Evolutionary conservation across 1,139 yeast genomes (phyloP).

Genomic region (Arxiozyma bovina): DNA sequence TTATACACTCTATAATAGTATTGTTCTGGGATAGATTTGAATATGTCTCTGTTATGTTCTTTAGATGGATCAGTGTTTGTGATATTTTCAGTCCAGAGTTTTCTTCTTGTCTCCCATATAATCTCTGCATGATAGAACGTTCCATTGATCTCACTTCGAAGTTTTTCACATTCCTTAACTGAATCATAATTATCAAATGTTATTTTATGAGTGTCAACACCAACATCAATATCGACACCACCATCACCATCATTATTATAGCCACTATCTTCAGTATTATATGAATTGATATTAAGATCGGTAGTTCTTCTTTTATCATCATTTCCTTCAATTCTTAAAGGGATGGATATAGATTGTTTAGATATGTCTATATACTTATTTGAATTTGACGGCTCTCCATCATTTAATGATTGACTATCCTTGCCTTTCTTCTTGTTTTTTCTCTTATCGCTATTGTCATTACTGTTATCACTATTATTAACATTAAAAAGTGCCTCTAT

Average conservation of each 20-base stretch:
- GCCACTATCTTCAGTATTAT: constrained; percentile 10
- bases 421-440: neutral
- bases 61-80: neutral
- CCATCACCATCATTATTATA: too few species aligned
- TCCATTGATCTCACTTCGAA: constrained; percentile 21
- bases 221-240: neutral
- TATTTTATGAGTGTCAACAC: constrained; percentile 6
- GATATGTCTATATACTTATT: too few species aligned
- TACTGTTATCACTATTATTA: neutral
- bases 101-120: constrained; percentile 54
- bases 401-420: neutral
- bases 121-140: constrained; percentile 40
- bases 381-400: neutral
- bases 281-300: neutral
- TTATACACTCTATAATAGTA: constrained; percentile 50
- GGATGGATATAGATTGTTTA: neutral
- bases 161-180: constrained; percentile 26
- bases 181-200: constrained; percentile 30
- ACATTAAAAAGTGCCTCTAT: constrained; percentile 18
- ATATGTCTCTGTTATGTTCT: constrained; percentile 14
- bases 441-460: neutral
- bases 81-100: constrained; percentile 39
- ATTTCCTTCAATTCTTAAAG: neutral
- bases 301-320: constrained; percentile 1
- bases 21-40: constrained; percentile 31